phyloP scores from a whole-genome alignment of 106 monocot genomes.

The Apostasia shenzhenica region DNA sequence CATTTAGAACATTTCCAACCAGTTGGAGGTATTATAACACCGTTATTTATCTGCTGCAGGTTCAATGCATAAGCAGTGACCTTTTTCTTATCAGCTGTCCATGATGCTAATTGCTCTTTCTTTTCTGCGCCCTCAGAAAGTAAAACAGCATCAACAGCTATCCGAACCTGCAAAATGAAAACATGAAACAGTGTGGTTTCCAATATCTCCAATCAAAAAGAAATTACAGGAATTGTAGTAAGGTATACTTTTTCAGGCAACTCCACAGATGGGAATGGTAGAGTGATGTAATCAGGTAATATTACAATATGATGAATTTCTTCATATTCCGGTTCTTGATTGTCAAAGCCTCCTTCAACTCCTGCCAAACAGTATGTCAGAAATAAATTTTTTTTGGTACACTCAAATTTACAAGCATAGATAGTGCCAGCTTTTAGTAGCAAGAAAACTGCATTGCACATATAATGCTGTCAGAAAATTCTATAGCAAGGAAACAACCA shows the following conservation, averaged over 20 bases:
- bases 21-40: constrained; percentile 71
- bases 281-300: constrained; percentile 70
- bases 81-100: constrained; percentile 89
- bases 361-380: constrained; percentile 35
- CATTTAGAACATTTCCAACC: constrained; percentile 97
- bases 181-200: neutral
- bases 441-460: too few species aligned
- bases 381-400: neutral
- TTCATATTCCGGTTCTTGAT: constrained; percentile 90
- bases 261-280: constrained; percentile 90
- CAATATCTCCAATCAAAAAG: neutral
- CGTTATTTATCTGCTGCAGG: constrained; percentile 72
- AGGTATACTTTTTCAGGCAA: constrained; percentile 84
- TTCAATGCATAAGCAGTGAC: constrained; percentile 71
- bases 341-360: constrained; percentile 86
- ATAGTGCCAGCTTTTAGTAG: too few species aligned
- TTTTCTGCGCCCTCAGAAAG: constrained; percentile 74
- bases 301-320: constrained; percentile 62
- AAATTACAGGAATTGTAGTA: neutral
- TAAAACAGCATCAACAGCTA: constrained; percentile 82
- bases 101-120: constrained; percentile 81
- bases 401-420: too few species aligned
- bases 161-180: constrained; percentile 57
- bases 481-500: too few species aligned
- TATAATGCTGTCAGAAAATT: too few species aligned